These are phyloP conservation scores for Lithospermum erythrorhizon DNA, from an alignment of 257 asterid genomes.

Conservation along the genomic window DNA sequence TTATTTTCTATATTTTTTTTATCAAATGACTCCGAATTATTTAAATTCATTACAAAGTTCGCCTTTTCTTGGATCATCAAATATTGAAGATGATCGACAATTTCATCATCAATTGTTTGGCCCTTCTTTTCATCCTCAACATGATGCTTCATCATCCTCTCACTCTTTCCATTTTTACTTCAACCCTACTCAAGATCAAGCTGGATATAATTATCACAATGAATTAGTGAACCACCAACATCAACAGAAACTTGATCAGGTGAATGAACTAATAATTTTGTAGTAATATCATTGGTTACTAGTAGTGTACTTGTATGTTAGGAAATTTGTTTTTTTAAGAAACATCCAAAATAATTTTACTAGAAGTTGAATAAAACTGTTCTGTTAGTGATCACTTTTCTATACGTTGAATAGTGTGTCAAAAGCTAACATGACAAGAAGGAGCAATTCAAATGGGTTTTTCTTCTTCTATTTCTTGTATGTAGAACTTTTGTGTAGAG, in stretches of 20 bases:
- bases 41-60: conserved; percentile 27
- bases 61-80: conserved; percentile 23
- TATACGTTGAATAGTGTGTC: no score
- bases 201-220: conserved; percentile 14
- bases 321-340: no score
- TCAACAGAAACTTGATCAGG: conserved; percentile 15
- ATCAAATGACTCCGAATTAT: conserved; percentile 21
- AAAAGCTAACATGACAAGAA: no score
- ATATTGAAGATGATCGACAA: conserved; percentile 18
- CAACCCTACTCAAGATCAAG: conserved; percentile 33
- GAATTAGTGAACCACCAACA: conserved; percentile 18
- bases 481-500: not conserved
- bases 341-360: no score
- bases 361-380: no score
- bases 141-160: conserved; percentile 31
- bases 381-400: no score
- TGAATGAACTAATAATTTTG: conserved; percentile 23
- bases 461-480: no score
- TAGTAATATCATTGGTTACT: not conserved
- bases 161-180: conserved; percentile 31
- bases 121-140: conserved; percentile 12
- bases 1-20: not conserved
- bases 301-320: not conserved
- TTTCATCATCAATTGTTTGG: conserved; percentile 15
- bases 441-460: not conserved